phyloP scores from a whole-genome alignment of 768 basidiomycete species.

The Rhodotorula sphaerocarpa region DNA sequence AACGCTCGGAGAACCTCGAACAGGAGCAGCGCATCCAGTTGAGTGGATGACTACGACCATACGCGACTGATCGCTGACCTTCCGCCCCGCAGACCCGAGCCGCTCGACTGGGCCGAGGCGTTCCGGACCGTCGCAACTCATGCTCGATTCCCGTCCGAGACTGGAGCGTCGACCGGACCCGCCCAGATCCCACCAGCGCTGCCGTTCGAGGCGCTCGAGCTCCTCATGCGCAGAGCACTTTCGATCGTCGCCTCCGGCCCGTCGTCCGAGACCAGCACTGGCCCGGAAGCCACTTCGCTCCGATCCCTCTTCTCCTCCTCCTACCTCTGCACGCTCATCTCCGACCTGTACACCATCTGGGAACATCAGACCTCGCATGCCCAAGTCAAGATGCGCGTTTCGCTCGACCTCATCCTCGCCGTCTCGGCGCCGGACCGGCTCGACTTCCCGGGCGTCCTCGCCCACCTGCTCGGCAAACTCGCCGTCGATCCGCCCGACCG shows the following conservation, averaged over 20 bases:
- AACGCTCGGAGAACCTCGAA: neutral
- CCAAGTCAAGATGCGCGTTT: constrained; percentile 10
- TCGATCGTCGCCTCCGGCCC: neutral
- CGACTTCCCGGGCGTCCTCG: constrained; percentile 5
- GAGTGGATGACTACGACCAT: neutral
- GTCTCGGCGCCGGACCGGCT: constrained; percentile 6
- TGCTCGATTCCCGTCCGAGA: neutral
- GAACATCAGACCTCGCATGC: constrained; percentile 9
- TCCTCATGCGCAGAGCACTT: constrained; percentile 13
- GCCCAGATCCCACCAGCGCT: constrained; percentile 5
- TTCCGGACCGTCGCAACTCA: neutral
- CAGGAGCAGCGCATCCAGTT: neutral
- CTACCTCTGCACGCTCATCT: constrained; percentile 1
- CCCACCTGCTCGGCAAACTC: constrained; percentile 13
- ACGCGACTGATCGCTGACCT: neutral
- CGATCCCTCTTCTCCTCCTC: neutral
- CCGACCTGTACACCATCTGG: constrained; percentile 15
- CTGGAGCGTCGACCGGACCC: too few species aligned
- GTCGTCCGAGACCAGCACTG: too few species aligned
- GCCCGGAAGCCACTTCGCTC: constrained; percentile 4
- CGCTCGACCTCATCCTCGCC: constrained; percentile 13
- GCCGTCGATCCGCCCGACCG: constrained; percentile 25
- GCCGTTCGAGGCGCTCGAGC: constrained; percentile 23
- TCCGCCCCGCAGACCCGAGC: neutral
- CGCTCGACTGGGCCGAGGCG: constrained; percentile 7